Conservation (phyloP, 2,329 filamentous ascomycete species). For the Teratosphaeria pseudoeucalypti region DNA sequence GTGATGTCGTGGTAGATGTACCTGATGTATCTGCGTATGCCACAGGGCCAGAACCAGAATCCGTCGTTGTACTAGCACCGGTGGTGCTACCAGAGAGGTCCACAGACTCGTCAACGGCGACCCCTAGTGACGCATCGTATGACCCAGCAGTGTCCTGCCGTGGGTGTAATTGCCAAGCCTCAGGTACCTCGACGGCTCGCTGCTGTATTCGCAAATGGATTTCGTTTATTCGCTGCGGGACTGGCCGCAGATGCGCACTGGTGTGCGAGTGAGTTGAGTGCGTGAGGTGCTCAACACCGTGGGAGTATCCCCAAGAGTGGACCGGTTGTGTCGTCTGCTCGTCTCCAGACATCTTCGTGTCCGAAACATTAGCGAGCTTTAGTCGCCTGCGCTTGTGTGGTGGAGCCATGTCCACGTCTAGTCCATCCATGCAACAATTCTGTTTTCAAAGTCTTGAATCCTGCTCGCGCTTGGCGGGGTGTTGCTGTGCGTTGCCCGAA, state of each 20-base stretch:
- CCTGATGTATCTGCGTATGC: slow-evolving; percentile 2
- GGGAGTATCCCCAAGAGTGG: slow-evolving; percentile 4
- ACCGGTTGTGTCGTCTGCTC: background rate
- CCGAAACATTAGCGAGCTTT: slow-evolving; percentile 9
- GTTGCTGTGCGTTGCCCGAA: background rate
- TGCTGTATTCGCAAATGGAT: slow-evolving; percentile 11
- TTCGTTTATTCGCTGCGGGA: slow-evolving; percentile 14
- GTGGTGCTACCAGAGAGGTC: slow-evolving; percentile 8
- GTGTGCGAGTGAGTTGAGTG: background rate
- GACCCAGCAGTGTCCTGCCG: slow-evolving; percentile 13
- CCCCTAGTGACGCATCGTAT: slow-evolving; percentile 3
- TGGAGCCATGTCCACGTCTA: slow-evolving; percentile 20
- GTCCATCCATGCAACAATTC: slow-evolving; percentile 5
- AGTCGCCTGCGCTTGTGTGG: slow-evolving; percentile 16
- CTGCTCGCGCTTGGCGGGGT: background rate
- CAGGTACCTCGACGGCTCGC: slow-evolving; percentile 3
- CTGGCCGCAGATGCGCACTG: slow-evolving; percentile 2
- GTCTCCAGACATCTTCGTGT: slow-evolving; percentile 9
- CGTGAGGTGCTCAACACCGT: slow-evolving; percentile 8
- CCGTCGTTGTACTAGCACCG: slow-evolving; percentile 2
- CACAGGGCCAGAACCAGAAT: background rate
- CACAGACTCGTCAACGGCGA: slow-evolving; percentile 5
- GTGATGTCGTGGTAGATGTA: background rate
- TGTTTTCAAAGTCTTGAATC: background rate
- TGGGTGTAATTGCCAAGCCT: slow-evolving; percentile 7